Evolutionary conservation across 129 eudicot species (phyloP).

Genomic region (Silybum marianum): DNA sequence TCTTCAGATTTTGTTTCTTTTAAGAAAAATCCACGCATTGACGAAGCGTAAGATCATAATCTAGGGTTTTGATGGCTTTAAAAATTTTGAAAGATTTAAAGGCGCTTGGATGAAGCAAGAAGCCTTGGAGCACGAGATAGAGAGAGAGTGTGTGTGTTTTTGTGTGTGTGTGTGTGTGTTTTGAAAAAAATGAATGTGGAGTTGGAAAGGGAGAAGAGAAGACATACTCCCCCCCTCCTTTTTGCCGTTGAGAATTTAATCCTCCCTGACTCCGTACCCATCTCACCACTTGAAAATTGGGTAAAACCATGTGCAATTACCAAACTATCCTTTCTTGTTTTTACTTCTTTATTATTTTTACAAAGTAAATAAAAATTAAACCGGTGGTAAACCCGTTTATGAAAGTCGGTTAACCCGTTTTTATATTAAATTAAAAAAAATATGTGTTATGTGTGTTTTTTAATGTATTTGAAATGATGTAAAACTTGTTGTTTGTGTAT

Average conservation of each 20-base stretch:
- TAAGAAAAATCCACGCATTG: conserved; percentile 11
- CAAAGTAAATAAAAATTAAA: too few species aligned
- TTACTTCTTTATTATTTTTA: not conserved
- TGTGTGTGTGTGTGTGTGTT: conserved; percentile 30
- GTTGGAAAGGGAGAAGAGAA: conserved; percentile 29
- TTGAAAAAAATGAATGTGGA: conserved; percentile 40
- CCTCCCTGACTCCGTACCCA: conserved; percentile 6
- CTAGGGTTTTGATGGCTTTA: conserved; percentile 24
- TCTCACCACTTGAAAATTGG: not conserved
- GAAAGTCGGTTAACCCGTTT: too few species aligned
- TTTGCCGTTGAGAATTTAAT: conserved; percentile 28
- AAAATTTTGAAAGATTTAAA: conserved; percentile 20
- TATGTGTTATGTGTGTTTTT: too few species aligned
- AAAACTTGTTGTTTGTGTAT: too few species aligned
- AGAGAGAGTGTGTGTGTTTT: not conserved
- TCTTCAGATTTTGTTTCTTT: conserved; percentile 21
- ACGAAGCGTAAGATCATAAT: conserved; percentile 16
- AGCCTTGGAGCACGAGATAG: conserved; percentile 22
- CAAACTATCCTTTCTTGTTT: not conserved
- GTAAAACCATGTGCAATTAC: not conserved
- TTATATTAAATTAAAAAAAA: too few species aligned
- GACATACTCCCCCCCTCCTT: conserved; percentile 21
- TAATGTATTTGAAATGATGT: too few species aligned
- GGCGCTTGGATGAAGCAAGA: conserved; percentile 22
- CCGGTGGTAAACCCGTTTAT: too few species aligned